A percentile compares a stretch with the other conserved stretches of the same genome.
Conservation (phyloP, 208 protist genomes). For the Leishmania tarentolae region DNA sequence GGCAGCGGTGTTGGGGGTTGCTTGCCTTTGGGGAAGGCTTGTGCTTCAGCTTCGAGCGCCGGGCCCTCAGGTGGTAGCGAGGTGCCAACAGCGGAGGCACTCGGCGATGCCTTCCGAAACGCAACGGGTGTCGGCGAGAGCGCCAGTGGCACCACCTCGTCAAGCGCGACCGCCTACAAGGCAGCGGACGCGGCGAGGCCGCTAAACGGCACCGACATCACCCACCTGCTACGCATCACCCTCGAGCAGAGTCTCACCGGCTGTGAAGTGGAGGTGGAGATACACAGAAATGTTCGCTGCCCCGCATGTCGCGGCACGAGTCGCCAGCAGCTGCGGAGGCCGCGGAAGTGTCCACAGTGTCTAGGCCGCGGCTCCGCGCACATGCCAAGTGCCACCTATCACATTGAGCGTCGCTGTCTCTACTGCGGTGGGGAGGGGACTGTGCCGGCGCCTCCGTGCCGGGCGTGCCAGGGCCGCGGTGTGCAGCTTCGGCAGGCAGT, state of each 20-base stretch:
- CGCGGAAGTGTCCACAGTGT: conserved; percentile 80
- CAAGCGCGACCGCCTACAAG: conserved; percentile 47
- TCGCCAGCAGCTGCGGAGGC: conserved; percentile 30
- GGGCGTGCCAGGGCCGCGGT: conserved; percentile 61
- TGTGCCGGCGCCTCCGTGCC: conserved; percentile 64
- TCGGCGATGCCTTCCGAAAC: conserved; percentile 42
- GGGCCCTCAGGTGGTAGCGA: not conserved
- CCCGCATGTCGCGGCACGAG: conserved; percentile 56
- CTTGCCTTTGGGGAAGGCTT: not conserved
- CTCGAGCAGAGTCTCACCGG: conserved; percentile 80
- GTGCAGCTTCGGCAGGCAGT: conserved; percentile 34
- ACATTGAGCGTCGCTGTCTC: conserved; percentile 79
- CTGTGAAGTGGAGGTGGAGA: conserved; percentile 45
- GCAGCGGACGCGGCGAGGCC: conserved; percentile 44
- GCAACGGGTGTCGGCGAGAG: conserved; percentile 37
- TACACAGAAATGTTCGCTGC: conserved; percentile 57
- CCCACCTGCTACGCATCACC: conserved; percentile 62
- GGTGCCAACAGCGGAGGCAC: conserved; percentile 40
- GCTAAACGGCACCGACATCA: conserved; percentile 53
- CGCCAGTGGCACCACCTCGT: conserved; percentile 21
- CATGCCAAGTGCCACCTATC: conserved; percentile 85
- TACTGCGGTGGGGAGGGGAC: conserved; percentile 79
- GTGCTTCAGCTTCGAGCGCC: not conserved
- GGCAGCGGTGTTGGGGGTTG: not conserved
- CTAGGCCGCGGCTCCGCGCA: conserved; percentile 63